Evolutionary conservation across 2,329 filamentous ascomycete species (phyloP).

Genomic region (Clarireedia paspali): DNA sequence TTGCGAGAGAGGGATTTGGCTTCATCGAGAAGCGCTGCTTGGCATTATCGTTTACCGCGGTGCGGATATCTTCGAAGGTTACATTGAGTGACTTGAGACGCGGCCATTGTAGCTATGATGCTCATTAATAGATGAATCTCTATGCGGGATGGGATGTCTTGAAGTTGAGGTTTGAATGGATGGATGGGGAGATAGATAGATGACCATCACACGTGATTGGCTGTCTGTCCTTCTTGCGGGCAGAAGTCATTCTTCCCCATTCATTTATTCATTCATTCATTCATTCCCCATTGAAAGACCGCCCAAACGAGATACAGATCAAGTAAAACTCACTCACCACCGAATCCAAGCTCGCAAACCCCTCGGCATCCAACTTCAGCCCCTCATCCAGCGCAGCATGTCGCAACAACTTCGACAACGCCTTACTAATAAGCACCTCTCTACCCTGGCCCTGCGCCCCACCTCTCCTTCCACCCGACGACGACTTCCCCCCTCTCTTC

Average conservation of each 20-base stretch:
- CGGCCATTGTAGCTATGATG: slow-evolving; percentile 29
- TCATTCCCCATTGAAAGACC: too few relatives aligned
- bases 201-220: too few relatives aligned
- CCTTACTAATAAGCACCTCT: slow-evolving; percentile 28
- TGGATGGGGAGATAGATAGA: too few relatives aligned
- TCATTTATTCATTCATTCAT: too few relatives aligned
- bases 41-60: slow-evolving; percentile 65
- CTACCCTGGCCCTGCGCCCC: slow-evolving; percentile 12
- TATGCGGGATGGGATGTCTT: too few relatives aligned
- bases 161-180: too few relatives aligned
- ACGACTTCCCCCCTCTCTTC: background rate
- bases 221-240: background rate
- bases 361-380: slow-evolving; percentile 49
- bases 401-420: slow-evolving; percentile 28
- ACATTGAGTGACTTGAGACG: slow-evolving; percentile 59
- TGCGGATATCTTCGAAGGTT: slow-evolving; percentile 66
- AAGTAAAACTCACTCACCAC: slow-evolving; percentile 48
- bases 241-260: background rate
- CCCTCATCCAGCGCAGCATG: slow-evolving; percentile 41
- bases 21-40: slow-evolving; percentile 88
- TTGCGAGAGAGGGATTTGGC: slow-evolving; percentile 34
- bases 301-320: too few relatives aligned
- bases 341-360: slow-evolving; percentile 48
- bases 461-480: background rate
- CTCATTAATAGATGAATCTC: background rate